Conservation (phyloP, 306 rosid genomes). For the Corylus heterophylla region DNA sequence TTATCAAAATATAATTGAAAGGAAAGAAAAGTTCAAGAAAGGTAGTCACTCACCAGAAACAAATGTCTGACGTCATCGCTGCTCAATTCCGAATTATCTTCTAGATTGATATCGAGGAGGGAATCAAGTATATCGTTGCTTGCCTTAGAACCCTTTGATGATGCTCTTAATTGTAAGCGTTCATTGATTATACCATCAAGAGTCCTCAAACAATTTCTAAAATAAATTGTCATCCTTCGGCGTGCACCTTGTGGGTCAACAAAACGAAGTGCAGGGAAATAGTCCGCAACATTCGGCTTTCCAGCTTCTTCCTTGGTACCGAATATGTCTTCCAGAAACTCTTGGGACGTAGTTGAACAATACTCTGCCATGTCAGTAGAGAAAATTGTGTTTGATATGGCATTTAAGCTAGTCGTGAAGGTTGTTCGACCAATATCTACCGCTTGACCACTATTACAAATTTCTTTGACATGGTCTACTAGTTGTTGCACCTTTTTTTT, state of each 20-base stretch:
- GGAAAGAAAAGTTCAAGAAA: not conserved
- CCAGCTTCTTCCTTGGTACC: not conserved
- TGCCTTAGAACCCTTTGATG: not conserved
- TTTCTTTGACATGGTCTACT: too few relatives aligned
- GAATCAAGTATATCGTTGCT: too few relatives aligned
- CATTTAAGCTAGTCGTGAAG: too few relatives aligned
- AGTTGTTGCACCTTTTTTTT: too few relatives aligned
- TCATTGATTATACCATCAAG: conserved; percentile 19
- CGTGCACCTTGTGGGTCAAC: conserved; percentile 6
- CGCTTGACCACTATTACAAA: too few relatives aligned
- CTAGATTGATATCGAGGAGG: too few relatives aligned
- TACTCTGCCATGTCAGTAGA: conserved; percentile 17
- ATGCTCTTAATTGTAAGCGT: not conserved
- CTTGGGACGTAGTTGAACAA: not conserved
- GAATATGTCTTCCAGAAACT: not conserved
- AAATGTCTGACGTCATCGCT: not conserved
- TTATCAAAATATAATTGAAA: too few relatives aligned
- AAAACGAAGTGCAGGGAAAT: not conserved
- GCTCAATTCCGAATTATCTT: not conserved
- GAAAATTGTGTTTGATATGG: too few relatives aligned
- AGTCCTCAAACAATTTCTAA: not conserved
- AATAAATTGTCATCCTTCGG: not conserved
- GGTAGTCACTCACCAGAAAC: not conserved
- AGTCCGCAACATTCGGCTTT: too few relatives aligned
- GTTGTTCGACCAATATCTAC: too few relatives aligned